phyloP scores from a whole-genome alignment of 2,329 filamentous ascomycete species.

The Zymoseptoria ardabiliae region DNA sequence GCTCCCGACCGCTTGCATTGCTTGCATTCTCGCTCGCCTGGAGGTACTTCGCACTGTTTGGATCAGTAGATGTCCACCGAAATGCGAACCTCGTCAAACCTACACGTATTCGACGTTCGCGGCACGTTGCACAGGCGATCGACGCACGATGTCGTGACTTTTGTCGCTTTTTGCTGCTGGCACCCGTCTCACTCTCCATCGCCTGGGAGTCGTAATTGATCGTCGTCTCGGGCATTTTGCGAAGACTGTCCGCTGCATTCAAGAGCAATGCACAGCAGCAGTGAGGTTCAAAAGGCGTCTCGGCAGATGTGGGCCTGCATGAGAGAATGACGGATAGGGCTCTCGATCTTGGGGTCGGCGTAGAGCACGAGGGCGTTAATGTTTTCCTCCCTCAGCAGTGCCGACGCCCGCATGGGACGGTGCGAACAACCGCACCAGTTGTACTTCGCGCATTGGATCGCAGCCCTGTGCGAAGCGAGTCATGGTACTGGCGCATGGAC shows the following conservation, averaged over 20 bases:
- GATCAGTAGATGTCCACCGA: neutral
- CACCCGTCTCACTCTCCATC: neutral
- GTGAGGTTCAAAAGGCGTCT: neutral
- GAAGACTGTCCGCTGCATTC: neutral
- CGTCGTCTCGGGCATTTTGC: neutral
- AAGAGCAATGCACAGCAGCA: neutral
- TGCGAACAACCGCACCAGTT: neutral
- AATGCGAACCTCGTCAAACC: neutral
- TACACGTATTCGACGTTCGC: constrained; percentile 20
- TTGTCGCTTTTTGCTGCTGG: constrained; percentile 9
- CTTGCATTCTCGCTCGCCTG: constrained; percentile 15
- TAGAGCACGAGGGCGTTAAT: neutral
- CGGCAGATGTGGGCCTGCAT: constrained; percentile 1
- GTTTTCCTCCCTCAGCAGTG: neutral
- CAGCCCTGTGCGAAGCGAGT: neutral
- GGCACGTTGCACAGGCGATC: constrained; percentile 17
- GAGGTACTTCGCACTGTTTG: constrained; percentile 18
- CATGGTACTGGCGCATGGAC: neutral
- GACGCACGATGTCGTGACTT: constrained; percentile 18
- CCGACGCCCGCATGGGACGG: neutral
- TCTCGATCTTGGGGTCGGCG: neutral
- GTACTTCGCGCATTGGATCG: neutral
- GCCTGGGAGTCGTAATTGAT: neutral
- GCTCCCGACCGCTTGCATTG: constrained; percentile 18
- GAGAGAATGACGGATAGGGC: neutral